Evolutionary conservation across 2,329 filamentous ascomycete species (phyloP).

Genomic region (Volutella citrinella): DNA sequence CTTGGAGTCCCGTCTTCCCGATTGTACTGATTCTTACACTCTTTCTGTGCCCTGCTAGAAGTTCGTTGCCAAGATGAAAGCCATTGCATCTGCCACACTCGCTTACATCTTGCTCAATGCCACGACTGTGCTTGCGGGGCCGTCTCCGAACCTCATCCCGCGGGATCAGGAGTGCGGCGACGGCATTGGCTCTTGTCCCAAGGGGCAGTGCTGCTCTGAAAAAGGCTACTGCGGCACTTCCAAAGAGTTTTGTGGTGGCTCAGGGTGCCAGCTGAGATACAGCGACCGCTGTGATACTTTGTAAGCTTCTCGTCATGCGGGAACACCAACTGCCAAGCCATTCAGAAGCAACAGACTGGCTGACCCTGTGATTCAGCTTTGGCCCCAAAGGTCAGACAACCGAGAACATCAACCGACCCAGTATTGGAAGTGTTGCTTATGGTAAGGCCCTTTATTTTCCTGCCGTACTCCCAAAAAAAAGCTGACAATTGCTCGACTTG

Average conservation of each 20-base stretch:
- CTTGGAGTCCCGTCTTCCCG: too few species aligned
- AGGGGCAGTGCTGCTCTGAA: conserved; percentile 35
- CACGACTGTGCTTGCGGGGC: conserved; percentile 17
- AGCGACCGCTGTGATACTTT: conserved; percentile 40
- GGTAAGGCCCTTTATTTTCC: conserved; percentile 23
- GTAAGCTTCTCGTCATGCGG: conserved; percentile 32
- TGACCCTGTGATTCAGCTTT: too few species aligned
- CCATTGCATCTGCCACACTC: conserved; percentile 10
- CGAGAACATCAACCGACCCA: conserved; percentile 27
- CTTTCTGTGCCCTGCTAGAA: too few species aligned
- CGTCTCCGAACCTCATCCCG: conserved; percentile 13
- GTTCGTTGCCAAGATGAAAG: conserved; percentile 22
- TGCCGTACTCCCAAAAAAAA: too few species aligned
- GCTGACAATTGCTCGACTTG: too few species aligned
- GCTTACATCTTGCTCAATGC: conserved; percentile 15
- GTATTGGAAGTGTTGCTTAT: conserved; percentile 35
- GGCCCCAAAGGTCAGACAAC: conserved; percentile 31
- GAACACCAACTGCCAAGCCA: too few species aligned
- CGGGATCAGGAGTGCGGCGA: conserved; percentile 30
- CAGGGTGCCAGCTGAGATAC: conserved; percentile 37
- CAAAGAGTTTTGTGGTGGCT: conserved; percentile 34
- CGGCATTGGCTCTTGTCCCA: conserved; percentile 32
- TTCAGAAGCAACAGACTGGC: too few species aligned
- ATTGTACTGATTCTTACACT: too few species aligned
- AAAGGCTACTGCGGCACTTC: conserved; percentile 36